phyloP scores from a whole-genome alignment of 208 protist species.

The Balamuthia mandrillaris region DNA sequence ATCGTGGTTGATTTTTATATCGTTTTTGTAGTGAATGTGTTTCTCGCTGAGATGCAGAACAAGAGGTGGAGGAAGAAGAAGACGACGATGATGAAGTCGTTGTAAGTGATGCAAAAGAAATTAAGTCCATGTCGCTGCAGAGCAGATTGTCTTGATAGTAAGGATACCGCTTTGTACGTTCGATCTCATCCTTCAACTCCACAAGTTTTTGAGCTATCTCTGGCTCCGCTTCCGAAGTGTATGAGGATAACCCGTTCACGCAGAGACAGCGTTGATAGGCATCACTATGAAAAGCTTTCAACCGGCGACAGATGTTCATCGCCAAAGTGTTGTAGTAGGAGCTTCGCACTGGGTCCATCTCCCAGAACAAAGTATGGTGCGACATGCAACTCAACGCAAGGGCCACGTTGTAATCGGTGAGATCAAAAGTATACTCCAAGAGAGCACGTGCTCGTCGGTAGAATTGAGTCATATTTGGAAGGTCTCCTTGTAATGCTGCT shows the following conservation, averaged over 20 bases:
- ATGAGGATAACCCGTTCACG: constrained; percentile 29
- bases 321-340: constrained; percentile 15
- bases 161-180: background rate
- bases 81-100: background rate
- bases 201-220: constrained; percentile 8
- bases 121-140: background rate
- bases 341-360: constrained; percentile 18
- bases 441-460: background rate
- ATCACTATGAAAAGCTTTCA: constrained; percentile 12
- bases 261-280: constrained; percentile 22
- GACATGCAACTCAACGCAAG: constrained; percentile 22
- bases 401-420: constrained; percentile 24
- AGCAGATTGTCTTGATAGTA: constrained; percentile 12
- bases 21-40: background rate
- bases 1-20: background rate
- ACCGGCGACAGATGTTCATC: constrained; percentile 21
- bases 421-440: background rate
- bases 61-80: background rate
- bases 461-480: background rate
- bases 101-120: background rate
- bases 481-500: background rate
- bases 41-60: background rate
- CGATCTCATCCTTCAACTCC: constrained; percentile 17
- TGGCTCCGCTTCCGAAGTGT: background rate
- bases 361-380: constrained; percentile 33